Percentiles rank a stretch among this genome's conserved stretches.
Conservation (phyloP, 2,329 filamentous ascomycete species). For the Claviceps humidiphila region DNA sequence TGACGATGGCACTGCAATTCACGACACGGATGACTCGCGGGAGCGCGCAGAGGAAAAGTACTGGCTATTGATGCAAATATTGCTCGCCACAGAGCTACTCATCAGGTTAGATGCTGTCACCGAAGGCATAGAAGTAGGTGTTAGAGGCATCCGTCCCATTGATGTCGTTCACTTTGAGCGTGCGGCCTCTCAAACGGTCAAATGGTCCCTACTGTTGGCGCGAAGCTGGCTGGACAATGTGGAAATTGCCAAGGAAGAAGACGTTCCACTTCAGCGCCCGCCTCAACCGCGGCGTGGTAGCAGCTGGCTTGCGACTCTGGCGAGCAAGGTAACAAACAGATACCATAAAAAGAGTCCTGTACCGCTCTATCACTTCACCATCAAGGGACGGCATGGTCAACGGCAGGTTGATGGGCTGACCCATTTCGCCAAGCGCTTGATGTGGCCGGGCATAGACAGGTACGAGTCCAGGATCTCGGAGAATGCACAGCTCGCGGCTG, state of each 20-base stretch:
- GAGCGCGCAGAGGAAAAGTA: slow-evolving; percentile 50
- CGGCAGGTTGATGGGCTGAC: slow-evolving; percentile 48
- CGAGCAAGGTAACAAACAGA: slow-evolving; percentile 36
- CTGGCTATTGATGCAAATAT: slow-evolving; percentile 53
- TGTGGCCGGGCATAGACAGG: slow-evolving; percentile 47
- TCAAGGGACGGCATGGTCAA: slow-evolving; percentile 40
- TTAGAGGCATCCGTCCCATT: slow-evolving; percentile 37
- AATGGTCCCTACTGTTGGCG: slow-evolving; percentile 53
- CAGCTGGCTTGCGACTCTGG: slow-evolving; percentile 45
- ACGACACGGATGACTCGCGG: slow-evolving; percentile 32
- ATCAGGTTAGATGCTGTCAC: slow-evolving; percentile 51
- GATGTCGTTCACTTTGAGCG: slow-evolving; percentile 50
- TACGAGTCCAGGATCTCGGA: slow-evolving; percentile 35
- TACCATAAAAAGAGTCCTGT: slow-evolving; percentile 23
- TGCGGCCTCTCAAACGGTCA: slow-evolving; percentile 46
- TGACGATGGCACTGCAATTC: slow-evolving; percentile 38
- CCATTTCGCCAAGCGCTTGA: slow-evolving; percentile 49
- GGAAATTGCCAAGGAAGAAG: slow-evolving; percentile 35
- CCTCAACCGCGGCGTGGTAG: slow-evolving; percentile 10
- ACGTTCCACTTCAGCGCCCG: slow-evolving; percentile 7
- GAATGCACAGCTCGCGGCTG: slow-evolving; percentile 30
- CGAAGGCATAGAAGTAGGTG: slow-evolving; percentile 42
- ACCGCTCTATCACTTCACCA: slow-evolving; percentile 29
- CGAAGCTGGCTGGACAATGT: slow-evolving; percentile 58
- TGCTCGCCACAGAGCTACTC: slow-evolving; percentile 52